phyloP scores from a whole-genome alignment of 2,329 filamentous ascomycete genomes.

The Cladosporium austrohemisphaericum region DNA sequence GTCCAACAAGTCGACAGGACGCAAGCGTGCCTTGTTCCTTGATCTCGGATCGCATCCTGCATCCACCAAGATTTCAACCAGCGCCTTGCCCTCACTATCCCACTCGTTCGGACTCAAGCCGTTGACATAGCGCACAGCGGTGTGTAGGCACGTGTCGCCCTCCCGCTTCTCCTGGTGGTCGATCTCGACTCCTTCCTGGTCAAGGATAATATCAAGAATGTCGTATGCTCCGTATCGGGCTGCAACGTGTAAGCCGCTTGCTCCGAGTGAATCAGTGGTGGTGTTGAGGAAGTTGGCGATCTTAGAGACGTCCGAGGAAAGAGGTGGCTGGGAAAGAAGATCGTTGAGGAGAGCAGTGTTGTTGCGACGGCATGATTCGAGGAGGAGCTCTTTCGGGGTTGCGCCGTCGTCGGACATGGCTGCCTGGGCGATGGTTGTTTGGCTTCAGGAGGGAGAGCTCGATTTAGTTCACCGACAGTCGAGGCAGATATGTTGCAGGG shows the following conservation, averaged over 20 bases:
- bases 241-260: conserved; percentile 85
- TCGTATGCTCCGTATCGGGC: conserved; percentile 83
- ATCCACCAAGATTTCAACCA: conserved; percentile 78
- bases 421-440: neutral
- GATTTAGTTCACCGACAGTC: neutral
- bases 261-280: conserved; percentile 80
- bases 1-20: conserved; percentile 68
- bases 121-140: conserved; percentile 74
- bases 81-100: conserved; percentile 56
- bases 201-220: conserved; percentile 74
- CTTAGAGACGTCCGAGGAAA: conserved; percentile 52
- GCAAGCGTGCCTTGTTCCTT: conserved; percentile 70
- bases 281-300: conserved; percentile 78
- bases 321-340: conserved; percentile 54
- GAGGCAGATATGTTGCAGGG: neutral
- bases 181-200: conserved; percentile 81
- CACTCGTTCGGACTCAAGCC: conserved; percentile 59
- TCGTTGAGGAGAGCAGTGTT: conserved; percentile 81
- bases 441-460: neutral
- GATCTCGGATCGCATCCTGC: conserved; percentile 64
- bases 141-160: conserved; percentile 75
- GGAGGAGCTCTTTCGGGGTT: conserved; percentile 75
- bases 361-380: conserved; percentile 91
- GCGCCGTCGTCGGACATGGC: conserved; percentile 62
- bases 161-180: conserved; percentile 70